phyloP scores from a whole-genome alignment of 73 alveolate species.

The Paramecium sexaurelia region DNA sequence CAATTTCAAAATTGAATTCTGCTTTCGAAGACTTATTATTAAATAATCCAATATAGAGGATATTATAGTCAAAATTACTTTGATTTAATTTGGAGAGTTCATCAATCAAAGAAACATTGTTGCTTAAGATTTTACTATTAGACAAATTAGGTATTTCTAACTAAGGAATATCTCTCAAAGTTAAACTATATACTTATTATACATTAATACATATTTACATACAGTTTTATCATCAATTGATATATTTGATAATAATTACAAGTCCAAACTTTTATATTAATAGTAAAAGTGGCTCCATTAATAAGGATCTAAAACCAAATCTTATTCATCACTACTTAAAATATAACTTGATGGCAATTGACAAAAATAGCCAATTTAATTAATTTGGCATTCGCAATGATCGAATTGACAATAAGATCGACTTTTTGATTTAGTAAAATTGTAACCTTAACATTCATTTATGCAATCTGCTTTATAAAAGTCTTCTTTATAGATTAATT shows the following conservation, averaged over 20 bases:
- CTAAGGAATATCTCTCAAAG: background rate
- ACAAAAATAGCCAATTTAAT: background rate
- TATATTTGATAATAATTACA: background rate
- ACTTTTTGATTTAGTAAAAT: background rate
- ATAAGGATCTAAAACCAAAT: background rate
- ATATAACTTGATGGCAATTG: background rate
- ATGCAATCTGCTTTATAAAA: background rate
- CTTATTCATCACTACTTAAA: background rate
- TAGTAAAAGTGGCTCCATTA: background rate
- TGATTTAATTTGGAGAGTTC: background rate
- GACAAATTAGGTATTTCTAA: background rate
- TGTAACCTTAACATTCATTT: constrained; percentile 1
- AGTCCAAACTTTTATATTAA: background rate
- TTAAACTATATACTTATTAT: constrained; percentile 19
- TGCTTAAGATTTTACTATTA: background rate
- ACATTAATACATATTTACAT: constrained; percentile 1
- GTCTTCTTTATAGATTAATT: background rate
- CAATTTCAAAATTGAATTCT: background rate
- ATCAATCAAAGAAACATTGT: background rate
- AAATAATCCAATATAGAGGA: background rate
- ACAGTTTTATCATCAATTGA: background rate
- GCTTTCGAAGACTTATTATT: background rate
- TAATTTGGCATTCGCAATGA: constrained; percentile 5
- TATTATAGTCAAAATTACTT: background rate
- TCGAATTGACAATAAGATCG: background rate